Evolutionary conservation across 805 yeast genomes (phyloP), one percentile per base, ranked within the genome.

Genomic region (Saccharomycopsis sp.): DNA sequence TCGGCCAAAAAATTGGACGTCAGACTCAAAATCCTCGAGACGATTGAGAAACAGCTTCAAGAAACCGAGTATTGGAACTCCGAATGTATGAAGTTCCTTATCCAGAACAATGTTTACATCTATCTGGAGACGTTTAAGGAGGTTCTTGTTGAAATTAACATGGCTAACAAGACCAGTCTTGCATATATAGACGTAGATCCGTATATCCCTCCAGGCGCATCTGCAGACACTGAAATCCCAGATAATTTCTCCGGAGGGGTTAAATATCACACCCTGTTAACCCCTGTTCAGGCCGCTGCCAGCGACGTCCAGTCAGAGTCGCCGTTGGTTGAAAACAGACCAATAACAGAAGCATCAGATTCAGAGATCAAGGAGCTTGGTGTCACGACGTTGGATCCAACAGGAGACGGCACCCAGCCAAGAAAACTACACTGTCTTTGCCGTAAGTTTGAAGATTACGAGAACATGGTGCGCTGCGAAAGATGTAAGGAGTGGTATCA

Each of bases 401-500:
- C 38, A 12, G 9, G 9, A 12, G 38, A 29, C 38, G 38, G 38
- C 12, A 12, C 38, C 9, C 38, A 5, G 38, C 38, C 64, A 64
- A 1, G 61, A 60, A 3, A 64, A 65, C 12, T 69, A 66, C 17
- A 81, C 66, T 86, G 92, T 66, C 71, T 83, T 58, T 86, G 93
- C 68, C 75, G 90, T 52, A 79, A 78, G 53, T 69, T 70, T 23
- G 92, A 85, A 64, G 69, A 77, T 64, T 79, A 87, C 68, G 61
- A 64, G 3, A 77, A 80, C 0, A 85, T 85, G 88, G 80, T 85
- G 52, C 86, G 81, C 59, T 86, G 92, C 70, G 91, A 85, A 62
- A 70, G 68, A 17, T 87, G 93, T 68, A 74, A 78, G 56, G 89
- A 85, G 64, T 85, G 91, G 91, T 86, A 81, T 65, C 92, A 86